Percentiles rank a stretch among this genome's conserved stretches.
Conservation (phyloP, 1,139 yeast species). For the Scheffersomyces titani region DNA sequence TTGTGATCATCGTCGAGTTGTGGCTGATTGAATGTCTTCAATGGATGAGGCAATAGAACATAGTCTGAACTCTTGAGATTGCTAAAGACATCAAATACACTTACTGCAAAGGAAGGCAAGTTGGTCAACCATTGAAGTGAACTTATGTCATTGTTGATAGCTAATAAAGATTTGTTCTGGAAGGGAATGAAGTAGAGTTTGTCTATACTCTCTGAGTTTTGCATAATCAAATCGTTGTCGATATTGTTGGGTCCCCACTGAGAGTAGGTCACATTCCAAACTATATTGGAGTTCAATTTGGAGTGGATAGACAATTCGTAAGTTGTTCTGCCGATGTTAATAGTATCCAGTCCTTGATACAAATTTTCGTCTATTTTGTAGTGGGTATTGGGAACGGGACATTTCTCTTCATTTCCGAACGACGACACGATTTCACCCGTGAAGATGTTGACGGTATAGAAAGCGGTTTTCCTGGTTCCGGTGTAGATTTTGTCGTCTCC, state of each 20-base stretch:
- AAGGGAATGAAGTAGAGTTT: slow-evolving; percentile 81
- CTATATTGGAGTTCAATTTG: slow-evolving; percentile 54
- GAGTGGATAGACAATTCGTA: slow-evolving; percentile 53
- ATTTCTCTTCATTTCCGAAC: slow-evolving; percentile 54
- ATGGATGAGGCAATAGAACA: slow-evolving; percentile 67
- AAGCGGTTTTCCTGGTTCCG: slow-evolving; percentile 76
- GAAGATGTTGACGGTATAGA: slow-evolving; percentile 70
- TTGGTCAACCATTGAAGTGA: slow-evolving; percentile 80
- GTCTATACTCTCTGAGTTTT: slow-evolving; percentile 59
- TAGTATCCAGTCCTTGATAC: slow-evolving; percentile 22
- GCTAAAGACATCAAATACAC: slow-evolving; percentile 69
- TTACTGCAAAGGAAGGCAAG: slow-evolving; percentile 67
- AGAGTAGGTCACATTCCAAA: slow-evolving; percentile 87
- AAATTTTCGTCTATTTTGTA: slow-evolving; percentile 13
- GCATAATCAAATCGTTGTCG: slow-evolving; percentile 64
- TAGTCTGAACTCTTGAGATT: slow-evolving; percentile 31
- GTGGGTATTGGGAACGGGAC: slow-evolving; percentile 30
- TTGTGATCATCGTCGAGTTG: slow-evolving; percentile 29
- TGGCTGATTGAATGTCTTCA: slow-evolving; percentile 39
- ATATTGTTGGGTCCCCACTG: slow-evolving; percentile 93
- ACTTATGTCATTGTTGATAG: slow-evolving; percentile 63
- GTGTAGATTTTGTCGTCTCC: slow-evolving; percentile 92
- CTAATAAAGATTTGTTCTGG: slow-evolving; percentile 69
- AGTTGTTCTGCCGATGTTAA: slow-evolving; percentile 54
- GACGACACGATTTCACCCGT: slow-evolving; percentile 78